Percentiles rank a stretch among this genome's conserved stretches.
Conservation (phyloP, 73 alveolate species). For the Stentor roeselii region DNA sequence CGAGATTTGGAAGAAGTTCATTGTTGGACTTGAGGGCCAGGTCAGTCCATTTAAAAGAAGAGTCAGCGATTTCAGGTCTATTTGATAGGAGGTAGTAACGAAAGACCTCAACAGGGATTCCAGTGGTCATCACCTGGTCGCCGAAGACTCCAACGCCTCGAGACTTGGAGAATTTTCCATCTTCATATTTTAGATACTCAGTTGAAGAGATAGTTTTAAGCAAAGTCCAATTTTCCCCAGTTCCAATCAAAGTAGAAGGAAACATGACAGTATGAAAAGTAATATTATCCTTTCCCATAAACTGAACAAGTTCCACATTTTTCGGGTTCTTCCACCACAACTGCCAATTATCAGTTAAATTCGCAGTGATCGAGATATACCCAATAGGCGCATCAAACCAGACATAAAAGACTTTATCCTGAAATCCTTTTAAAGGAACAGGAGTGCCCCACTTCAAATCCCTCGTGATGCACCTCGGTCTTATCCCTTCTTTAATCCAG, state of each 20-base stretch:
- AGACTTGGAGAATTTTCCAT: slow-evolving; percentile 91
- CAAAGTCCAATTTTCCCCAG: slow-evolving; percentile 83
- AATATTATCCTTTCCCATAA: slow-evolving; percentile 98
- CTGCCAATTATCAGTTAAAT: slow-evolving; percentile 84
- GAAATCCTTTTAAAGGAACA: slow-evolving; percentile 89
- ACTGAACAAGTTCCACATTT: slow-evolving; percentile 88
- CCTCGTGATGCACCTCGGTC: slow-evolving; percentile 95
- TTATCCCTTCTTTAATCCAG: slow-evolving; percentile 86
- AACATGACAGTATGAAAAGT: slow-evolving; percentile 97
- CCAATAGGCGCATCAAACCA: slow-evolving; percentile 99
- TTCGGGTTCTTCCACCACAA: slow-evolving; percentile 98
- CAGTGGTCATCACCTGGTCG: slow-evolving; percentile 85
- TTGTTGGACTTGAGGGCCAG: slow-evolving; percentile 90
- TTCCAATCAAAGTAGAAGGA: slow-evolving; percentile 93
- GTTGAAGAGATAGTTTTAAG: slow-evolving; percentile 88
- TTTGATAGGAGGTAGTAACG: slow-evolving; percentile 90
- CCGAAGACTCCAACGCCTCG: slow-evolving; percentile 97
- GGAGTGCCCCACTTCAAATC: slow-evolving; percentile 98
- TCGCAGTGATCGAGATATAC: slow-evolving; percentile 93
- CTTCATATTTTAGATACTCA: slow-evolving; percentile 96
- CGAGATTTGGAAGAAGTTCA: slow-evolving; percentile 93
- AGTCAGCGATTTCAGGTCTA: slow-evolving; percentile 94
- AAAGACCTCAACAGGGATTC: slow-evolving; percentile 96
- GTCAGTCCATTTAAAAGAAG: slow-evolving; percentile 95
- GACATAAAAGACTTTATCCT: slow-evolving; percentile 94